These are phyloP conservation scores for Colletotrichum cereale DNA, from an alignment of 2,329 filamentous ascomycete species.

Conservation along the genomic window DNA sequence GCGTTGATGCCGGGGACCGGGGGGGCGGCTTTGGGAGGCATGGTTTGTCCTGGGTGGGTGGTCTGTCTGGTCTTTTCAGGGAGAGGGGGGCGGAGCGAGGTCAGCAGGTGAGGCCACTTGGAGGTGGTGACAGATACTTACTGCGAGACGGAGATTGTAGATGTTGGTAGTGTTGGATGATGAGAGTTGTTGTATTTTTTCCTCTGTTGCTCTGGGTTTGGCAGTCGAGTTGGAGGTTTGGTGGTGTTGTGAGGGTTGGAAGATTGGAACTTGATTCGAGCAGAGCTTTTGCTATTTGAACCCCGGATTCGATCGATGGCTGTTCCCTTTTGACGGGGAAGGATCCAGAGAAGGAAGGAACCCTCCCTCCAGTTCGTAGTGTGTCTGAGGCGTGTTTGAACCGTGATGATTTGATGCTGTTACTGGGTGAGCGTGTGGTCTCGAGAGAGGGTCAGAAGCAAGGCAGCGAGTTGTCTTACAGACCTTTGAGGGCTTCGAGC, in stretches of 20 bases:
- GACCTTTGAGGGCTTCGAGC: too few species aligned
- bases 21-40: slow-evolving; percentile 27
- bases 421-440: neutral
- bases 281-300: neutral
- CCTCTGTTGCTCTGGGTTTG: neutral
- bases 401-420: accelerated
- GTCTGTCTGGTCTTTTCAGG: too few species aligned
- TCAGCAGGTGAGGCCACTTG: neutral
- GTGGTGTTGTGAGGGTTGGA: neutral
- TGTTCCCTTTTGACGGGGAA: neutral
- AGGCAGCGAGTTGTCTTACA: neutral
- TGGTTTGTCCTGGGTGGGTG: neutral
- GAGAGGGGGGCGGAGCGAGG: neutral
- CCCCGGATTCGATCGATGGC: neutral
- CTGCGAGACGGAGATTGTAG: neutral
- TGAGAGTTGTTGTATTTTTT: neutral
- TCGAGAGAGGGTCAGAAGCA: neutral
- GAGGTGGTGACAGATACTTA: neutral
- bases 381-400: neutral
- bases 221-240: neutral
- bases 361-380: neutral
- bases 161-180: neutral
- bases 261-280: neutral
- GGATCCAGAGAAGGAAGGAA: neutral
- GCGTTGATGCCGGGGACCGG: neutral